Conservation (phyloP, 495 filamentous ascomycete species). For the Talaromyces adpressus region DNA sequence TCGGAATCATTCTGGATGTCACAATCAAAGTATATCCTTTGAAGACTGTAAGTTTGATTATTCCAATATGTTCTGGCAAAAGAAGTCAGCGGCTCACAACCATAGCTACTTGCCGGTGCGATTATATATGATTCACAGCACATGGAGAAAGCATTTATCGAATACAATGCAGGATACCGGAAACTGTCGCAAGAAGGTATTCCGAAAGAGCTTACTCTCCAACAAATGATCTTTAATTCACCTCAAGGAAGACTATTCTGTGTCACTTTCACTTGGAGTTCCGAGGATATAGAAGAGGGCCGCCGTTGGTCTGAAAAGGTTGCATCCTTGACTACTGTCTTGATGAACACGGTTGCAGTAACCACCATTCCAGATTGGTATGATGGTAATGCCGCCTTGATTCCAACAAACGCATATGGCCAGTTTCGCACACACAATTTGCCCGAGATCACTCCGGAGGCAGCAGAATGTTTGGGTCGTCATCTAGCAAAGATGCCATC, state of each 20-base stretch:
- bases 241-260: constrained; percentile 18
- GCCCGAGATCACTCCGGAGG: constrained; percentile 13
- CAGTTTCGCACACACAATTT: constrained; percentile 17
- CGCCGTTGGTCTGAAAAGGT: constrained; percentile 23
- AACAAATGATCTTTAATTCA: constrained; percentile 20
- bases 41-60: constrained; percentile 17
- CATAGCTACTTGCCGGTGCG: constrained; percentile 24
- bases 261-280: constrained; percentile 24
- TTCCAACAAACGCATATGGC: constrained; percentile 18
- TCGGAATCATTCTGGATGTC: constrained; percentile 34
- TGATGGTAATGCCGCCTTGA: constrained; percentile 8
- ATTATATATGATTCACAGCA: constrained; percentile 25
- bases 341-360: constrained; percentile 21
- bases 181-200: constrained; percentile 14
- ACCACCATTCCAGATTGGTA: constrained; percentile 20
- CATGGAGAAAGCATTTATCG: constrained; percentile 12
- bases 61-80: neutral
- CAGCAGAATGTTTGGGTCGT: constrained; percentile 16
- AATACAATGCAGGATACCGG: constrained; percentile 20
- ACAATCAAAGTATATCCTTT: constrained; percentile 29
- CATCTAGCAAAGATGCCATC: constrained; percentile 19
- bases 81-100: constrained; percentile 1
- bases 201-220: constrained; percentile 18
- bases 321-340: constrained; percentile 14
- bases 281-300: constrained; percentile 19